Base-by-base conservation (phyloP, 2,329 filamentous ascomycete species). In the Alternaria sp. region DNA sequence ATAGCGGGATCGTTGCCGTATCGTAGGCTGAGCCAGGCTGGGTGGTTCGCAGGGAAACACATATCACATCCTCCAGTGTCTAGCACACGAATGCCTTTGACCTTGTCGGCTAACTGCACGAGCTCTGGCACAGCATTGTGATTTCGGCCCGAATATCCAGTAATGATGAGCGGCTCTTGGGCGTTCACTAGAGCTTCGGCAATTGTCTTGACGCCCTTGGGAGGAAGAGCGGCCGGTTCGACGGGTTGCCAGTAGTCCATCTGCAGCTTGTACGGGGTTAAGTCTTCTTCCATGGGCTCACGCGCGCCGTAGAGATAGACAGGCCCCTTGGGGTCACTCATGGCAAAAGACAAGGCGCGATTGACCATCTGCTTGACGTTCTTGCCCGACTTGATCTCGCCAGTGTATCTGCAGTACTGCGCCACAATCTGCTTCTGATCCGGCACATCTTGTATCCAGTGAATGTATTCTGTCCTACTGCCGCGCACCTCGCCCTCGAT, bases 321-420 rank as follows among this genome's bases (percentile, higher is more conserved):
- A 0, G 92, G 92, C 0, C 92, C 92, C 62, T 88, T 84, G 0
- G 92, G 92, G 52, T 89, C 89, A 28, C 88, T 91, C 46, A 81
- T 90, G 0, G 92, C 91, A 71, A 95, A 96, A 67, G 92, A 91
- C 55, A 96, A 77, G 0, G 92, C 92, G 1, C 92, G 88, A 72
- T 92, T 92, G 60, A 96, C 90, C 79, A 96, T 88, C 80, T 96
- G 92, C 82, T 96, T 96, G 60, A 96, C 86, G 70, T 96, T 96
- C 72, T 86, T 86, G 14, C 91, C 92, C 2, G 90, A 89, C 80
- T 93, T 93, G 76, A 96, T 88, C 80, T 96, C 93, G 3, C 84
- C 91, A 0, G 88, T 80, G 71, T 95, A 96, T 9, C 92, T 85
- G 74, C 93, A 96, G 77, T 96, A 96, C 79, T 96, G 92, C 0